Base-by-base conservation (phyloP, 257 asterid genomes). In the Solanum appendiculatum region DNA sequence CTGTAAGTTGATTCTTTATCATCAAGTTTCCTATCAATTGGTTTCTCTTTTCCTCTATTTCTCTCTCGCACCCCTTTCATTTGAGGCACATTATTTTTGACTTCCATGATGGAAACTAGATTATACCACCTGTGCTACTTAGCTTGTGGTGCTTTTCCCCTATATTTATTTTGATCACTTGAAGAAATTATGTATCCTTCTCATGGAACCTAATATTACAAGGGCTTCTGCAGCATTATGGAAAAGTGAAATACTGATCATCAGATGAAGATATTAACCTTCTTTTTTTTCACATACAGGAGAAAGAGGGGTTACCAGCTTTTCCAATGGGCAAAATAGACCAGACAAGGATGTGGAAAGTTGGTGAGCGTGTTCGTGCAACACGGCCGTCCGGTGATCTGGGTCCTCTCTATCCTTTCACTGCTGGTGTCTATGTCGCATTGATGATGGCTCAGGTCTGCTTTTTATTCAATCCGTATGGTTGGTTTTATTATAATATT, bases 251-350 rank as follows among this genome's bases (percentile, higher is more conserved):
- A 80, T 80, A 46, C 85, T 5, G 18, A 80, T 10, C 3, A 44
- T 80, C 11, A 78, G 64, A 46, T 46, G 29, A 80, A 18, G 85
- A 46, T 80, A 46, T 5, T 80, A 29, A 80, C 12, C 85, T 80
- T 80, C 25, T 29, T 27, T 80, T 75, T 80, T 18, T 78, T 4
- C 46, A 46, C n/a, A 39, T 88, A 73, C 95, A 95, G 98, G 98
- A 95, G 75, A 95, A 95, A 85, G 98, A 95, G 46, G 98, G 98
- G 68, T 86, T 96, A 85, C 99, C 98, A 68, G 95, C 98, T 86
- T 96, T 96, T 90, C 99, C 99, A 7, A 96, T 96, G 99, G 99
- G 99, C 72, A 96, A 95, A 85, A 96, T 96, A 81, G 99, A 96
- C 87, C 97, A 93, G 89, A 96, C 99, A 18, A 89, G 98, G 85